Percentiles rank a stretch among this genome's conserved stretches.
phyloP scores from a whole-genome alignment of 805 yeast genomes.

The Schwanniomyces yamadae region DNA sequence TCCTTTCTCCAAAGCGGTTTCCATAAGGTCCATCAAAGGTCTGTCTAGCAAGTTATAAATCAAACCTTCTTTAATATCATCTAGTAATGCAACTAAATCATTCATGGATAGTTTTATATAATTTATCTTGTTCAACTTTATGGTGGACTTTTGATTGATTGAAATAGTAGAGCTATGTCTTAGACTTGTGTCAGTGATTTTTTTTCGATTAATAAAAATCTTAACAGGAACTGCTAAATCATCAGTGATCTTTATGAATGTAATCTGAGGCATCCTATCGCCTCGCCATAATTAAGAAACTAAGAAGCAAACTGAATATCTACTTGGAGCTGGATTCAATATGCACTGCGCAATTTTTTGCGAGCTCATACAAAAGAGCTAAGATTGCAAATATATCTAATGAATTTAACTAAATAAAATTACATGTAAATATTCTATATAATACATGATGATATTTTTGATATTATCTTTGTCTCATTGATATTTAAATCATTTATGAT shows the following conservation, averaged over 20 bases:
- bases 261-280: constrained; percentile 14
- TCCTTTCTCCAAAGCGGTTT: constrained; percentile 3
- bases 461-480: too few species aligned
- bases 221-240: constrained; percentile 18
- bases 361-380: too few species aligned
- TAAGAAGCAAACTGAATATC: too few species aligned
- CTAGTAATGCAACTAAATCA: constrained; percentile 19
- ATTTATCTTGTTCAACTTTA: constrained; percentile 20
- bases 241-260: constrained; percentile 17
- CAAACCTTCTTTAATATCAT: constrained; percentile 14
- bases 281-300: too few species aligned
- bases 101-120: constrained; percentile 22
- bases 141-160: constrained; percentile 23
- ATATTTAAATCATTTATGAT: too few species aligned
- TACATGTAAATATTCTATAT: too few species aligned
- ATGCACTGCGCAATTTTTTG: too few species aligned
- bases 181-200: constrained; percentile 13
- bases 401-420: too few species aligned
- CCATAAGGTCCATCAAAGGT: constrained; percentile 5
- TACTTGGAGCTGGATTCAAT: too few species aligned
- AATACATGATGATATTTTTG: too few species aligned
- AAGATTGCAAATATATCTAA: too few species aligned
- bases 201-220: constrained; percentile 22
- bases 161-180: constrained; percentile 15
- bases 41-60: constrained; percentile 4